Base-by-base conservation (phyloP, 2,329 filamentous ascomycete genomes). In the Ophiostoma ulmi region DNA sequence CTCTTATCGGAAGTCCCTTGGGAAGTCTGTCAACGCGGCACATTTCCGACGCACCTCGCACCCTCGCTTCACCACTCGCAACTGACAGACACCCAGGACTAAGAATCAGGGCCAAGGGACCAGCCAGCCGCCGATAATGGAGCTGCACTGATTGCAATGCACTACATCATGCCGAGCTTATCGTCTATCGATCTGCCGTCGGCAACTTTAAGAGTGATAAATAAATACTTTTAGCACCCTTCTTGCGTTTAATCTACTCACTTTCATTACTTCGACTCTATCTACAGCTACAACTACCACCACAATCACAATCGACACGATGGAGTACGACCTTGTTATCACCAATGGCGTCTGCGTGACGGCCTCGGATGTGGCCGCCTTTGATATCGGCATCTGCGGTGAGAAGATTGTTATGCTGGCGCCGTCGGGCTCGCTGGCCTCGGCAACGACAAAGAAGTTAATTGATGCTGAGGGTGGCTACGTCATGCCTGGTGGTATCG, bases 321-420 rank as follows among this genome's bases (percentile, higher is more conserved):
- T 65, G 63, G 35, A 39, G 20, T 81, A 78, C 69, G 80, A 83
- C 70, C 76, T 82, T 20, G 76, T 82, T 44, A 78, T 83, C 68
- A 79, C 80, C 64, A 81, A 83, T 68, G 81, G 81, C 58, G 76
- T 80, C 52, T 81, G 80, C 48, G 80, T 81, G 39, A 83, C 81
- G 1, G 80, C 80, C 0, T 76, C 78, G 1, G 82, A 83, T 71
- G 75, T 81, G 11, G 80, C 78, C 2, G 76, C 78, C 8, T 78
- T 79, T 58, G 81, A 83, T 70, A 76, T 83, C 31, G 82, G 77
- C 55, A 77, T 83, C 72, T 80, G 79, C 71, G 78, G 79, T 75
- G 81, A 79, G 44, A 83, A 82, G 75, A 80, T 83, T 67, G 78
- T 74, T 3, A 73, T 81, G 10, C 75, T 82, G 13, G 80, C 80